phyloP scores from a whole-genome alignment of 1,284 basidiomycete genomes.

The Cutaneotrichosporon cavernicola region DNA sequence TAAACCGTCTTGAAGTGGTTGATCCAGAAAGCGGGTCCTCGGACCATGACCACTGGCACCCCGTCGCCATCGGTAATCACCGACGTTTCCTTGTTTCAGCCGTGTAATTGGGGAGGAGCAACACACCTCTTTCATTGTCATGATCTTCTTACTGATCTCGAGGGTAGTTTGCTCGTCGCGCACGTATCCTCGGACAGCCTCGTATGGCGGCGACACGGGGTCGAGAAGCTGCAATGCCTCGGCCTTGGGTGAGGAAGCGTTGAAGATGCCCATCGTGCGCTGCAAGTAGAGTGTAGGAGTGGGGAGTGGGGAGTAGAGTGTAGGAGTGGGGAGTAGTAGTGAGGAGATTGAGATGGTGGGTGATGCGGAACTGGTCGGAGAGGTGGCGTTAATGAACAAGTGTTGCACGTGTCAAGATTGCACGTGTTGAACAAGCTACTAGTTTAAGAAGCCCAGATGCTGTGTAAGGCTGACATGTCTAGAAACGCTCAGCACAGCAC shows the following conservation, averaged over 20 bases:
- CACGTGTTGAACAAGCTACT: no score
- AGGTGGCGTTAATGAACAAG: no score
- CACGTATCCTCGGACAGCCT: background rate
- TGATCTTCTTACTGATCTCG: background rate
- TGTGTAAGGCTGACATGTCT: no score
- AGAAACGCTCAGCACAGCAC: no score
- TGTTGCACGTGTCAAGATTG: no score
- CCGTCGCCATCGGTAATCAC: background rate
- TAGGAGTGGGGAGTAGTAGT: no score
- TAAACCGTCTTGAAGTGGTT: conserved; percentile 1
- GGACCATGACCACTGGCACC: background rate
- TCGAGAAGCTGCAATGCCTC: background rate
- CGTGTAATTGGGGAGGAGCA: background rate
- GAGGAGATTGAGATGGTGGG: no score
- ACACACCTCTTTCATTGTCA: background rate
- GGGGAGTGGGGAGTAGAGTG: no score
- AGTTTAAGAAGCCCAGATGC: no score
- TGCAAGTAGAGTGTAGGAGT: background rate
- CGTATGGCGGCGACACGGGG: background rate
- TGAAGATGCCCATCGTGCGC: conserved; percentile 1
- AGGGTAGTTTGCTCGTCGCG: conserved; percentile 4
- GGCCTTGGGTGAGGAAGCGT: background rate
- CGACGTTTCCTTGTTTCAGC: background rate
- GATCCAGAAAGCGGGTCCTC: background rate
- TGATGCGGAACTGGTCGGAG: no score